Base-by-base conservation (phyloP, 2,329 filamentous ascomycete genomes). In the Penicillium brasilianum region DNA sequence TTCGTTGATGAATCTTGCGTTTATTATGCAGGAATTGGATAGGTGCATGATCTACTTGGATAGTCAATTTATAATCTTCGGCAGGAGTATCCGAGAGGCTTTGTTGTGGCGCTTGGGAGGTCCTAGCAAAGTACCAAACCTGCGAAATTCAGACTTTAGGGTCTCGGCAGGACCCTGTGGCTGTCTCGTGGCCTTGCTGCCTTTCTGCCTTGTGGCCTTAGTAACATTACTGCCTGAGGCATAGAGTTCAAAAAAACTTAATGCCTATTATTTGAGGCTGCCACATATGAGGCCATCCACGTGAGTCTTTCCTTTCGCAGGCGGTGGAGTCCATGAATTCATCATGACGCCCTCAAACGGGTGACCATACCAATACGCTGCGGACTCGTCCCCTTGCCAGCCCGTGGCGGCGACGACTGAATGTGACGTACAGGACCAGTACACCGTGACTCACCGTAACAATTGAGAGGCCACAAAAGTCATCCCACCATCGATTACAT, bases 401-500 rank as follows among this genome's bases (percentile, higher is more conserved):
- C 49, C 30, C 4, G 10, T 36, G 28, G 28, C 16, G 8, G 5
- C 16, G 1, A 22, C 20, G 6, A 7, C 36, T 20, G 16, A 18
- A n/a, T 22, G 43, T 50, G 11, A 11, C 51, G 11, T 55, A 55
- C 57, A 9, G 34, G 18, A 28, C n/a, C 36, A 18, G 14, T 55
- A 54, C 39, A 28, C 25, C 25, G 6, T 28, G 25, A 28, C 25
- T 28, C 18, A 43, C 34, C 16, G 28, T 25, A 14, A 20, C 30
- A 30, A 14, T 36, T 3, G 20, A 14, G 41, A 34, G 37, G 16
- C 20, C 13, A 18, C 34, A 14, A 6, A 28, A 30, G 39, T 59
- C 62, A 66, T 61, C 66, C 59, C 66, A 59, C 61, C 58, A 55
- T 46, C 46, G 66, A 67, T 69, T 69, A 70, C 68, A 68, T 70